Percentiles rank a stretch among this genome's conserved stretches.
These are phyloP conservation scores for Flaveria trinervia DNA, from an alignment of 129 eudicot genomes.

Conservation along the genomic window DNA sequence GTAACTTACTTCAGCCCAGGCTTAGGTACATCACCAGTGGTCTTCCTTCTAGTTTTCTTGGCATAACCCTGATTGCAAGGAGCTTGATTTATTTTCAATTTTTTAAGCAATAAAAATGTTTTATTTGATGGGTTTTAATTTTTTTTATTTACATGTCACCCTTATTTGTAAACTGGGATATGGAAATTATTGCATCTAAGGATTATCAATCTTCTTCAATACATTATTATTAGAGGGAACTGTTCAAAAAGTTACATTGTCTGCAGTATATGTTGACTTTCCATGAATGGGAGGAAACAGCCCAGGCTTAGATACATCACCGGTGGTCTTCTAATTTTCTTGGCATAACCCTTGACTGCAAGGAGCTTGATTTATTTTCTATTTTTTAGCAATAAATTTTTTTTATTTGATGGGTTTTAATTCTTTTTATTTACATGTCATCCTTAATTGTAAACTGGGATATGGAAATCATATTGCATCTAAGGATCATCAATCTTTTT, in stretches of 20 bases:
- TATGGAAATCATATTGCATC: conserved; percentile 15
- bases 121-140: neutral
- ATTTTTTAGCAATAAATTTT: no score
- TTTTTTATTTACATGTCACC: neutral
- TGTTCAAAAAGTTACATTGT: neutral
- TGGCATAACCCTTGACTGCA: no score
- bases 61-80: neutral
- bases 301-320: no score
- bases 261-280: neutral
- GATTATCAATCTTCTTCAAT: neutral
- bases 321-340: no score
- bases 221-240: neutral
- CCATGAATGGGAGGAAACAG: neutral
- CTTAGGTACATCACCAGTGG: conserved; percentile 51
- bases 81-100: neutral
- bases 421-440: neutral
- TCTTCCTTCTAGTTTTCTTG: neutral
- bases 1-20: conserved; percentile 77
- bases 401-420: no score
- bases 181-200: conserved; percentile 7
- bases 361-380: no score
- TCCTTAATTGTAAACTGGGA: neutral
- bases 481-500: conserved; percentile 3
- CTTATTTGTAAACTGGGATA: neutral
- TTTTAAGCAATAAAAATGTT: neutral